phyloP scores from a whole-genome alignment of 2,329 filamentous ascomycete genomes.

The Grosmannia clavigera region DNA sequence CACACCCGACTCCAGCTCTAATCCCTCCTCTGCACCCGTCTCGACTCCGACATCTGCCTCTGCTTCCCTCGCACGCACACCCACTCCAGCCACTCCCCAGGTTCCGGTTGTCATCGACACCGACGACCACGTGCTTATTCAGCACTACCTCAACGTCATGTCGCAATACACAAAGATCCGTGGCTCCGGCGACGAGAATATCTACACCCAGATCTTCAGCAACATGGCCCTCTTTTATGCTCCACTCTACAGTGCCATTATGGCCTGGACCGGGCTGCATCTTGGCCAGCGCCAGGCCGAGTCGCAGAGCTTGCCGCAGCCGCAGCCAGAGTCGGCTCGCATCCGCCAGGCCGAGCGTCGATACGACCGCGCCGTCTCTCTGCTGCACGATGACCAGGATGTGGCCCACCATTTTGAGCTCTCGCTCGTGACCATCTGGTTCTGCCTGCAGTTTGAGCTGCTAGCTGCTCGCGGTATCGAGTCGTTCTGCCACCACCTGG shows the following conservation, averaged over 20 bases:
- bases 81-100: background rate
- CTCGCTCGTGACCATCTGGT: slow-evolving; percentile 5
- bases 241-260: slow-evolving; percentile 4
- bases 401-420: slow-evolving; percentile 4
- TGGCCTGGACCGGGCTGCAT: slow-evolving; percentile 6
- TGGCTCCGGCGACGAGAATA: slow-evolving; percentile 4
- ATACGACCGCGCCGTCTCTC: background rate
- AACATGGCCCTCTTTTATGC: slow-evolving; percentile 5
- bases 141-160: slow-evolving; percentile 6
- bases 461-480: slow-evolving; percentile 1
- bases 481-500: slow-evolving; percentile 2
- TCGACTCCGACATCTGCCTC: background rate
- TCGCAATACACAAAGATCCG: slow-evolving; percentile 4
- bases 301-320: background rate
- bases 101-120: background rate
- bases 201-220: slow-evolving; percentile 6
- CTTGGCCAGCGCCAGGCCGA: background rate
- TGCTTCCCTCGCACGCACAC: background rate
- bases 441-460: slow-evolving; percentile 4
- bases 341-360: background rate
- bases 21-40: background rate
- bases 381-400: slow-evolving; percentile 4
- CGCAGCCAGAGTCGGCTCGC: background rate
- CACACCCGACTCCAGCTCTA: background rate
- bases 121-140: slow-evolving; percentile 1